Conservation (phyloP, 139 green algal species). For the Pseudopediastrum boryanum region DNA sequence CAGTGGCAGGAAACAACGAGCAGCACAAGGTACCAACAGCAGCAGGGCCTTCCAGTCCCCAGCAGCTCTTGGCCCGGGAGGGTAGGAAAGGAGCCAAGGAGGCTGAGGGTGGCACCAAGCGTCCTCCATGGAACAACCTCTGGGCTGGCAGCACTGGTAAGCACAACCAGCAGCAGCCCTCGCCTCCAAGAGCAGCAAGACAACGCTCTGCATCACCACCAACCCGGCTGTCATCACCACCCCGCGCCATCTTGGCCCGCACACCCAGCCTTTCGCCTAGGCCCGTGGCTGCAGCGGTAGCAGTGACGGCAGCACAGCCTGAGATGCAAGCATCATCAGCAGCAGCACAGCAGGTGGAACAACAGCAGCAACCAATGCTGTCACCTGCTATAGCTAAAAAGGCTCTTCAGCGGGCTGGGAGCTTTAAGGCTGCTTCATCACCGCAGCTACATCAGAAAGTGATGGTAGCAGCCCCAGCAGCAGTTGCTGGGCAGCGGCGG, state of each 20-base stretch:
- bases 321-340: constrained; percentile 6
- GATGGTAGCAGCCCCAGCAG: neutral
- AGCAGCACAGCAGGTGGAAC: constrained; percentile 18
- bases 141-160: no score
- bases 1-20: no score
- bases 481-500: neutral
- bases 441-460: neutral
- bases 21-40: no score
- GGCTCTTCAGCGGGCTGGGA: neutral
- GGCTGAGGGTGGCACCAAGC: no score
- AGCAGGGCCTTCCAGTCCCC: no score
- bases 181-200: no score
- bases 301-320: neutral
- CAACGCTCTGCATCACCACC: no score
- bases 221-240: no score
- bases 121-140: no score
- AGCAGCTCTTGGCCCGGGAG: no score
- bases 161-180: neutral
- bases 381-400: neutral
- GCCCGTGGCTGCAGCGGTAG: neutral
- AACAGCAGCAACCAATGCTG: neutral
- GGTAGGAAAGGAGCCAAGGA: no score
- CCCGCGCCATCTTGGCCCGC: no score
- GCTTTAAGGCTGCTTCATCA: neutral
- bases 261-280: neutral